Base-by-base conservation (phyloP, 805 yeast species). In the Komagataella populi region DNA sequence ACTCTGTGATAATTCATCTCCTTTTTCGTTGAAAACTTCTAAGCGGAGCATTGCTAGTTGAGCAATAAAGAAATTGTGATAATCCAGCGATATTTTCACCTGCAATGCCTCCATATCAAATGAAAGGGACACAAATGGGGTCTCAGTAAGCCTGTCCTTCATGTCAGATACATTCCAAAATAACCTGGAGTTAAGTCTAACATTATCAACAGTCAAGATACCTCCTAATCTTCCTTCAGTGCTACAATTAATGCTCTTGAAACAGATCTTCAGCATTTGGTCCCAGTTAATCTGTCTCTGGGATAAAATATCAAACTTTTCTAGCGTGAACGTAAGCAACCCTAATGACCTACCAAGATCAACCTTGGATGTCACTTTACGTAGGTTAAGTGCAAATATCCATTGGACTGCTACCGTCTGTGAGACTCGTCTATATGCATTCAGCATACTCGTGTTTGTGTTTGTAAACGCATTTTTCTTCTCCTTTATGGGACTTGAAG, bases 331-430 rank as follows among this genome's bases (percentile, higher is more conserved):
- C 1, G 72, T 67, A 48, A 86, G 62, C 12, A 77, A 71, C 17
- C 98, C 97, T 44, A 91, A 66, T 0, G 96, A 80, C 46, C 85
- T 84, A 0, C 98, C 98, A 54, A 91, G 72, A 57, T 89, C 95
- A 20, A 87, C 78, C 30, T 71, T 73, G 4, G 83, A 73, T 0
- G 68, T 63, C 1, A 82, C 66, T 52, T 78, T 77, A 0, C 71
- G 59, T 3, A 90, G 64, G 8, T 80, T 67, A 23, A 85, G 63
- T 8, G 83, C 78, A 30, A 84, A 63, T 14, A 79, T 72, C 87
- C 95, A 85, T 0, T 96, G 93, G 47, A 87, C 69, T 0, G 90
- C 80, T 23, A 76, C 71, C 0, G 87, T 76, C 0, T 80, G 70
- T 0, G 85, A 71, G 2, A 80, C 88, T 51, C 77, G 77, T 51